phyloP scores from a whole-genome alignment of 2,329 filamentous ascomycete genomes.

The Fusarium pseudoanthophilum region DNA sequence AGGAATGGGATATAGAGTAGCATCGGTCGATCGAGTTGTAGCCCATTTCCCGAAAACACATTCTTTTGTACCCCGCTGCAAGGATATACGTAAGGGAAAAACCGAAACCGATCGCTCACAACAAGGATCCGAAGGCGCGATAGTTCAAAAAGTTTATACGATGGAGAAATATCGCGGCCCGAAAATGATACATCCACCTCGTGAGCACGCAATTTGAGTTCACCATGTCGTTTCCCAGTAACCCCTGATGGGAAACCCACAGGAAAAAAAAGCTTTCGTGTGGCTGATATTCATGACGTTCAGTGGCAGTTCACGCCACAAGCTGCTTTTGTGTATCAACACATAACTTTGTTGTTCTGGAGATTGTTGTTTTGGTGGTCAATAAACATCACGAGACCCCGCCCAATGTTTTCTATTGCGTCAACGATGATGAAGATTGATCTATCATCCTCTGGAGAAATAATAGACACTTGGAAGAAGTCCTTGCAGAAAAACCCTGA shows the following conservation, averaged over 20 bases:
- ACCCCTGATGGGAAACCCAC: neutral
- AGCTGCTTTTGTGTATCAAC: neutral
- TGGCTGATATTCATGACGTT: neutral
- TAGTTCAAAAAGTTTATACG: constrained; percentile 27
- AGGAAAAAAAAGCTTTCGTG: neutral
- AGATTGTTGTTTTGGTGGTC: neutral
- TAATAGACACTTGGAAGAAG: neutral
- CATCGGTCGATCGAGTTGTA: too few species aligned
- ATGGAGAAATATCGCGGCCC: constrained; percentile 15
- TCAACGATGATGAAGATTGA: neutral
- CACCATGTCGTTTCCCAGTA: constrained; percentile 2
- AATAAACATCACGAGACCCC: neutral
- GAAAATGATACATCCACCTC: constrained; percentile 8
- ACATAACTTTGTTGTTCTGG: neutral
- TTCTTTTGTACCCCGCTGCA: too few species aligned
- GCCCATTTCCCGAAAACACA: neutral
- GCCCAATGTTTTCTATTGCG: too few species aligned
- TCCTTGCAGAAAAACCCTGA: neutral
- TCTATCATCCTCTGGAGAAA: too few species aligned
- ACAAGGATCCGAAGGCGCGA: constrained; percentile 21
- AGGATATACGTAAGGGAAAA: constrained; percentile 8
- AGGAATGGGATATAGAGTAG: neutral
- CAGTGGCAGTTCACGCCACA: neutral
- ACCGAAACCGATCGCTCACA: neutral
- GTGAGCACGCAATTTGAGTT: constrained; percentile 29